Percentiles rank a stretch among this genome's conserved stretches.
Conservation (phyloP, 768 basidiomycete genomes). For the Hygrocybe punicea region DNA sequence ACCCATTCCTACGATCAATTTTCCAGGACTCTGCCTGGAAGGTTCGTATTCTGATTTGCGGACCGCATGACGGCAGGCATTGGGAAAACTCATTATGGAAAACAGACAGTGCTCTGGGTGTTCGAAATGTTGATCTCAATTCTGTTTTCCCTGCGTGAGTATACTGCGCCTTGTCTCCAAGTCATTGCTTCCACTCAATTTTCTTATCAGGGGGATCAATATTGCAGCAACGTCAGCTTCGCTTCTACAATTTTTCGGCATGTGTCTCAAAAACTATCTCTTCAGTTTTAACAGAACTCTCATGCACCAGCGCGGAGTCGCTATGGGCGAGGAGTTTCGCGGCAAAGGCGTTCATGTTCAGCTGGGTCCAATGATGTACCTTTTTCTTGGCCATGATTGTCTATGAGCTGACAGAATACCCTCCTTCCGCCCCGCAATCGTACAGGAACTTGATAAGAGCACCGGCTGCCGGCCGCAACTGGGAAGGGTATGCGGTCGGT, state of each 20-base stretch:
- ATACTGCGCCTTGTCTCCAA: background rate
- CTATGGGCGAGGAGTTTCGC: conserved; percentile 81
- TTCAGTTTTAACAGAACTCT: conserved; percentile 70
- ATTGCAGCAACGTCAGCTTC: conserved; percentile 68
- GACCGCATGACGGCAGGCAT: no score
- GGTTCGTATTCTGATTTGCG: background rate
- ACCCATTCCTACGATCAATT: background rate
- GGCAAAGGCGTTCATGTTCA: conserved; percentile 83
- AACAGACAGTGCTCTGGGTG: conserved; percentile 7
- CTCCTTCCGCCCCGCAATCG: background rate
- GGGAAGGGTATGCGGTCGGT: conserved; percentile 73
- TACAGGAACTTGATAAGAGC: conserved; percentile 22
- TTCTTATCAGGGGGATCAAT: conserved; percentile 80
- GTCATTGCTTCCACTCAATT: conserved; percentile 23
- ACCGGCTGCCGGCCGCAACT: conserved; percentile 80
- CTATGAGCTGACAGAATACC: background rate
- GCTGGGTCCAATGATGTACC: conserved; percentile 70
- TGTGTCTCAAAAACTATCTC: conserved; percentile 1
- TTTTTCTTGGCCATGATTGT: background rate
- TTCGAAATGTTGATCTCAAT: conserved; percentile 2
- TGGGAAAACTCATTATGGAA: no score
- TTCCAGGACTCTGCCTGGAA: conserved; percentile 2
- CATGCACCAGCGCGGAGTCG: conserved; percentile 69
- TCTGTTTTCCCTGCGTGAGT: conserved; percentile 6
- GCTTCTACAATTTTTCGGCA: background rate